Base-by-base conservation (phyloP, 192 early-diverging fungal species). In the Lunasporangiospora selenospora region DNA sequence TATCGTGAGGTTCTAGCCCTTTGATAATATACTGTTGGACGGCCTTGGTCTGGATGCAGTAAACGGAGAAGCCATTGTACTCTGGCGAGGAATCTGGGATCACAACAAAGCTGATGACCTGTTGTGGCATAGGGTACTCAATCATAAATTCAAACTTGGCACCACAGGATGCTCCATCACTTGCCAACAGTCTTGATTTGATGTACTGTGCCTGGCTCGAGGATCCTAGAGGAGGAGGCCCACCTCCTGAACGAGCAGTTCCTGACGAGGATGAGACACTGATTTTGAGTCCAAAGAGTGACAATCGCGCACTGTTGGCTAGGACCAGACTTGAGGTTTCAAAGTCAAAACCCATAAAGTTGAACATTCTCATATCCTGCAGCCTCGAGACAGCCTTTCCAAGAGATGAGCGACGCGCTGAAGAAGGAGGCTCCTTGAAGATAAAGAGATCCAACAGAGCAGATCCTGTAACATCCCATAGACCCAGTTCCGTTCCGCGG, bases 111-210 rank as follows among this genome's bases (percentile, higher is more conserved):
- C 67, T 80, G 32, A 71, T 63, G 15, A 80, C 50, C 13, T 63
- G 60, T 55, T 80, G 78, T 11, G 63, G 59, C 53, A 78, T 75
- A 0, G 80, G 80, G 30, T 65, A 75, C 60, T 81, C 80, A 21
- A 81, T 66, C 64, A 81, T 75, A 55, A 78, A 81, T 38, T 81
- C 77, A 58, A 81, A 78, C 3, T 57, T 62, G 2, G 56, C 70
- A 3, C 37, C 18, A 32, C 67, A 49, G 6, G 40, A 18, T 21
- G 53, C 19, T 10, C 37, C n/a, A 4, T 48, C 43, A 1, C 43
- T 23, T 1, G 29, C 19, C 23, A 39, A 56, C 24, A 32, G 33
- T 24, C 33, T n/a, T 4, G 60, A 52, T 15, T 34, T 53, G 23
- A 73, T 64, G 32, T 60, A 63, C n/a, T 66, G 54, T 19, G 59